Evolutionary conservation across 306 rosid genomes (phyloP), one percentile per base, ranked within the genome.

Genomic region (Psophocarpus tetragonolobus): DNA sequence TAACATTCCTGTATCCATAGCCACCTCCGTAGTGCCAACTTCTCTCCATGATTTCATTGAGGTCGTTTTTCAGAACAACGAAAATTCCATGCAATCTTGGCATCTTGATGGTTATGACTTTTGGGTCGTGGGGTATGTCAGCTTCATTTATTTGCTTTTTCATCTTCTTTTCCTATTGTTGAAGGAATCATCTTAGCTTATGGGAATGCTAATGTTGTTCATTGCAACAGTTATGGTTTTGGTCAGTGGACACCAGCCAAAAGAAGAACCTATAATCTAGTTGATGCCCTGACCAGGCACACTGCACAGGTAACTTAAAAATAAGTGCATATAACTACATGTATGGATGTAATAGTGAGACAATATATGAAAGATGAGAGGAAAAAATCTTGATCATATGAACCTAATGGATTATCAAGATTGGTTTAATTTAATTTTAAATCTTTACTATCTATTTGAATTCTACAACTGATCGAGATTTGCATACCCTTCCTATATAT

Each of bases 31-130:
- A 4, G 0, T 92, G 29, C 89, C 79, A 66, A 45, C 81, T 73
- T 58, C 88, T 75, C 96, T 82, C 14, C 99, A 95, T 68, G 98
- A 89, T 82, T 95, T 92, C 38, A 53, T 95, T 38, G 99, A 95
- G 85, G 79, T 95, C 21, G 91, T 92, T 81, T 87, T 91, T 83
- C 98, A 92, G 73, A 95, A 95, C 87, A 87, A 88, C 5, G 99
- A 92, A 74, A 84, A 83, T 6, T 35, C 88, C 33, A 53, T 92
- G 79, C 99, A 95, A 33, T 95, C 99, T 38, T 84, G 93, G 91
- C 99, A 95, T 83, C 91, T 95, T 77, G 99, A 95, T 51, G 99
- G 98, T 15, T 95, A 95, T 74, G 99, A 95, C 73, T 92, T 95
- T 60, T 92, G 99, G 99, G 89, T 87, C 21, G 95, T 87, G 62